phyloP scores from a whole-genome alignment of 257 asterid genomes.

The Przewalskia tangutica region DNA sequence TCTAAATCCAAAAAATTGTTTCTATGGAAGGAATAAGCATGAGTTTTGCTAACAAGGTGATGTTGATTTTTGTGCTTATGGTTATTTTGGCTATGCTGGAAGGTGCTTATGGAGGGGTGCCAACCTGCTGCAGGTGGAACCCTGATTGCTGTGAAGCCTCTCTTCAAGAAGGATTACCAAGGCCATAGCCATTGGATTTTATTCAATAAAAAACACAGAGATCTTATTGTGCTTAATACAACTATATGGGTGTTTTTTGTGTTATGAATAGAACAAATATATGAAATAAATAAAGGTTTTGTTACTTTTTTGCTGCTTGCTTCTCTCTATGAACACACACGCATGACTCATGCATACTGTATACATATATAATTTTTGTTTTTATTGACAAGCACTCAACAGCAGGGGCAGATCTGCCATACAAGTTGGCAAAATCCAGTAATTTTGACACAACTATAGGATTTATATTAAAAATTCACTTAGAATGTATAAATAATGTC shows the following conservation, averaged over 20 bases:
- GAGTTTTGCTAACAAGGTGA: neutral
- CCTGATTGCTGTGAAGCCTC: neutral
- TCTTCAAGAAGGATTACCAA: neutral
- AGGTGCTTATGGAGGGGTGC: neutral
- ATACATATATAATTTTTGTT: too few species aligned
- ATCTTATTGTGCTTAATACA: neutral
- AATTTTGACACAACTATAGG: too few species aligned
- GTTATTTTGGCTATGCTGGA: neutral
- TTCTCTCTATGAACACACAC: neutral
- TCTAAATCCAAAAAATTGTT: neutral
- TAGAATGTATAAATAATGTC: too few species aligned
- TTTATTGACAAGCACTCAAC: too few species aligned
- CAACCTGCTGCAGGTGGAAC: neutral
- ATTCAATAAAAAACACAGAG: neutral
- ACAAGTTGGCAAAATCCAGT: too few species aligned
- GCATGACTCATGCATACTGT: too few species aligned
- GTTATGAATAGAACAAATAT: neutral
- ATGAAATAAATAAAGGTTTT: neutral
- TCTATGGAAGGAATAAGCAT: neutral
- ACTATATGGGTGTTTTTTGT: neutral
- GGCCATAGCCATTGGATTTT: neutral
- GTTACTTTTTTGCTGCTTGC: neutral
- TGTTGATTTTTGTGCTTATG: neutral
- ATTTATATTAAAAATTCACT: too few species aligned
- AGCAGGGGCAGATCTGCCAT: too few species aligned